Evolutionary conservation across 202 grass and related monocot species (phyloP).

Genomic region (Eragrostis tef): DNA sequence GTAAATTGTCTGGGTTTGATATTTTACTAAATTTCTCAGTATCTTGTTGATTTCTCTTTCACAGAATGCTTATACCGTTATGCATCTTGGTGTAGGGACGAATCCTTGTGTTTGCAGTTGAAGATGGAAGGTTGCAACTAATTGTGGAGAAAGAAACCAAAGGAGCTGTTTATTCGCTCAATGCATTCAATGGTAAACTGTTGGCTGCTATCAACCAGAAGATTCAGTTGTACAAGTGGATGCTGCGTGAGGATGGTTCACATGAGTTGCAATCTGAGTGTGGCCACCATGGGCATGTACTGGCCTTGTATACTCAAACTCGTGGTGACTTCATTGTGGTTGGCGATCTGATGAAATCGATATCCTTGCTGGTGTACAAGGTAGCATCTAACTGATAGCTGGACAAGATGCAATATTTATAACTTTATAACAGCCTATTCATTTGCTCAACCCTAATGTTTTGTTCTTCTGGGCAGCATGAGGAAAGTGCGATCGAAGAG

Average conservation of each 20-base stretch:
- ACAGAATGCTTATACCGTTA: conserved; percentile 26
- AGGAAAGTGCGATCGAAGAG: conserved; percentile 98
- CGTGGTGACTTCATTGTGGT: conserved; percentile 99
- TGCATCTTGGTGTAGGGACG: conserved; percentile 62
- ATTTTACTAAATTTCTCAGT: not conserved
- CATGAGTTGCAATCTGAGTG: conserved; percentile 91
- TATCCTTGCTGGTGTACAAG: conserved; percentile 96
- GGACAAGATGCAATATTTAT: not conserved
- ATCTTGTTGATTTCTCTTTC: not conserved
- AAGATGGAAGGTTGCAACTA: conserved; percentile 86
- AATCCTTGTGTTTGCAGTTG: conserved; percentile 89
- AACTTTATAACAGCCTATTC: not conserved
- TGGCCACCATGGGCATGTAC: conserved; percentile 91
- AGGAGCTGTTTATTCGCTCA: conserved; percentile 89
- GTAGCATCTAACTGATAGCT: conserved; percentile 42
- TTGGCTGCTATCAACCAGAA: conserved; percentile 99
- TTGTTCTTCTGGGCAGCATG: conserved; percentile 58
- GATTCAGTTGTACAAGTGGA: conserved; percentile 94
- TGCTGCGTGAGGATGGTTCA: conserved; percentile 74
- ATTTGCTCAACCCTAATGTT: conserved; percentile 7
- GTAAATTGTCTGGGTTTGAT: conserved; percentile 49
- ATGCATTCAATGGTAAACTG: conserved; percentile 95
- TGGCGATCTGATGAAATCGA: conserved; percentile 97
- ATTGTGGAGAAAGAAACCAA: conserved; percentile 98
- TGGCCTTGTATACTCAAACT: conserved; percentile 90